Evolutionary conservation across 805 yeast genomes (phyloP).

Genomic region (Ogataea glucozyma): DNA sequence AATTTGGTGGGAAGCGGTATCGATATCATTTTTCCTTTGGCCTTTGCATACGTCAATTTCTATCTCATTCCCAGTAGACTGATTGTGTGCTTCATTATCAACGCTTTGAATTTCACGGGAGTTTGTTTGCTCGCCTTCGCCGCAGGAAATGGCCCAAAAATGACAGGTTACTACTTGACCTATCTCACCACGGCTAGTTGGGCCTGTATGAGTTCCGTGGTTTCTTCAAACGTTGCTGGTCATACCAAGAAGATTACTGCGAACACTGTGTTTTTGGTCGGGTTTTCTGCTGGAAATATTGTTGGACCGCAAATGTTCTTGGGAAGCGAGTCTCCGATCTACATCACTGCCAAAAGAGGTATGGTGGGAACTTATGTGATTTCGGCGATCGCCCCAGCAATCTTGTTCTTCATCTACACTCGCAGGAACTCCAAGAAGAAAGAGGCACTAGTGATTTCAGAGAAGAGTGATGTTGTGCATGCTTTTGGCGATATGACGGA

Average conservation of each 20-base stretch:
- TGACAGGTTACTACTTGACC: constrained; percentile 27
- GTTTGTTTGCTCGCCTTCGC: constrained; percentile 37
- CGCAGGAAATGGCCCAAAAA: constrained; percentile 23
- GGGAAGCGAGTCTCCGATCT: constrained; percentile 44
- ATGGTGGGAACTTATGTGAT: constrained; percentile 33
- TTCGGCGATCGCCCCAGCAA: constrained; percentile 12
- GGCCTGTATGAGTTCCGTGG: constrained; percentile 33
- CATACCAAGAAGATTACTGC: constrained; percentile 55
- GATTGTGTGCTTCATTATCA: constrained; percentile 24
- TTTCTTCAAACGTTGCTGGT: constrained; percentile 55
- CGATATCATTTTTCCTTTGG: constrained; percentile 32
- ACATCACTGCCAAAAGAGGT: constrained; percentile 41
- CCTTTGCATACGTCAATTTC: constrained; percentile 33
- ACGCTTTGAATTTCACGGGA: constrained; percentile 29
- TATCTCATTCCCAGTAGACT: constrained; percentile 28
- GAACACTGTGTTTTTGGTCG: constrained; percentile 46
- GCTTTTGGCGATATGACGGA: constrained; percentile 55
- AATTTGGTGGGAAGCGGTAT: constrained; percentile 39
- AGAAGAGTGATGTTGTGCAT: constrained; percentile 26
- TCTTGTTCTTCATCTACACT: constrained; percentile 31
- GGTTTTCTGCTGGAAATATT: constrained; percentile 55
- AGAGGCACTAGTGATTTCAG: constrained; percentile 21
- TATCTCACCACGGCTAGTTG: constrained; percentile 28
- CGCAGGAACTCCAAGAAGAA: constrained; percentile 43
- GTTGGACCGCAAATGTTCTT: constrained; percentile 56